These are phyloP conservation scores for Pyrenochaeta sp. DNA, from an alignment of 2,329 filamentous ascomycete species.

Conservation along the genomic window DNA sequence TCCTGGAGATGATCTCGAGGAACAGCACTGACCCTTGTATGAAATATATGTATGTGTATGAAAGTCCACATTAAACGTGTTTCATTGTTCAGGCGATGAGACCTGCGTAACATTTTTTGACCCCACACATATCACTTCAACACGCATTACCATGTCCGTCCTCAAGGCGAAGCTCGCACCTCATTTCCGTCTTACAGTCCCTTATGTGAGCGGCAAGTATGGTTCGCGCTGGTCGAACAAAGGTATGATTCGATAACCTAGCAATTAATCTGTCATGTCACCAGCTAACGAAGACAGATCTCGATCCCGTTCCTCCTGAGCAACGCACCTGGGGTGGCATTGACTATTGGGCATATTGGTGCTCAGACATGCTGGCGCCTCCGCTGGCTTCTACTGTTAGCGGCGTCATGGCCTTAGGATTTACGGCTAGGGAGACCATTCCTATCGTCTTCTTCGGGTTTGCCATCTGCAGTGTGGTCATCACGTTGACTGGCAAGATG, in stretches of 20 bases:
- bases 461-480: constrained; percentile 56
- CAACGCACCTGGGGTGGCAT: constrained; percentile 57
- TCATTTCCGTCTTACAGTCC: constrained; percentile 50
- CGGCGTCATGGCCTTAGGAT: constrained; percentile 54
- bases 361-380: constrained; percentile 57
- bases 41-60: constrained; percentile 4
- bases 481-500: constrained; percentile 59
- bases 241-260: constrained; percentile 28
- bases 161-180: constrained; percentile 50
- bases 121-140: neutral
- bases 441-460: constrained; percentile 60
- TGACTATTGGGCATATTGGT: constrained; percentile 60
- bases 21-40: neutral
- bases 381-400: constrained; percentile 52
- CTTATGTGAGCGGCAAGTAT: constrained; percentile 52
- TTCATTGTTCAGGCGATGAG: neutral
- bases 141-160: constrained; percentile 34
- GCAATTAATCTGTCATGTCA: no score
- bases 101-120: neutral
- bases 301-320: constrained; percentile 52
- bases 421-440: constrained; percentile 59
- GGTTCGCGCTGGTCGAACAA: constrained; percentile 60
- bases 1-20: neutral
- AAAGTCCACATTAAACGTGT: neutral
- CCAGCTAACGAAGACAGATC: constrained; percentile 25